Conservation (phyloP, 1,284 basidiomycete species). For the Trichosporon sp. region DNA sequence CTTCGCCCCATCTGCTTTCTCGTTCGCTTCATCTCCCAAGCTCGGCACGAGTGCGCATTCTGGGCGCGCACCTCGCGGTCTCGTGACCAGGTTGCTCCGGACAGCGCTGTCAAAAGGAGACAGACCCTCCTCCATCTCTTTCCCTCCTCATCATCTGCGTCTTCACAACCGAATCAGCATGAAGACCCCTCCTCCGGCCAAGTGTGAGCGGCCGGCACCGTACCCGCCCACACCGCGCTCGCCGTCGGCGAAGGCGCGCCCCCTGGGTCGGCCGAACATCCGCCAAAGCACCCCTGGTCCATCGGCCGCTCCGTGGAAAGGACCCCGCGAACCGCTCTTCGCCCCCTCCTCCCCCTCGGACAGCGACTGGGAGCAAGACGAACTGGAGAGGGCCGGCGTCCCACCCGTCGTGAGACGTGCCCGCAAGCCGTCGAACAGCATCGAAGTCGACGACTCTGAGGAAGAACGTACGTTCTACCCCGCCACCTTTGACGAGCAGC, state of each 20-base stretch:
- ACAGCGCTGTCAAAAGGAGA: neutral
- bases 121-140: neutral
- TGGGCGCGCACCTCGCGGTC: neutral
- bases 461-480: neutral
- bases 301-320: neutral
- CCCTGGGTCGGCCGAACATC: neutral
- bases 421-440: neutral
- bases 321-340: neutral
- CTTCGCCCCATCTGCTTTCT: neutral
- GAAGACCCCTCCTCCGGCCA: neutral
- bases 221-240: neutral
- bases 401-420: neutral
- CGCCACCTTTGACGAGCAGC: neutral
- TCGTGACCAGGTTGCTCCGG: neutral
- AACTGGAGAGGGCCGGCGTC: neutral
- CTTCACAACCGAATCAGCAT: neutral
- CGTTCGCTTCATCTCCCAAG: neutral
- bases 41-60: neutral
- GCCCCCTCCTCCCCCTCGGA: neutral
- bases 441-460: neutral
- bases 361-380: neutral
- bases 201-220: neutral
- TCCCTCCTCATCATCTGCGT: neutral
- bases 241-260: neutral
- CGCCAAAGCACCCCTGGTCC: neutral